Evolutionary conservation across 495 filamentous ascomycete genomes (phyloP).

Genomic region (Lindgomyces ingoldianus): DNA sequence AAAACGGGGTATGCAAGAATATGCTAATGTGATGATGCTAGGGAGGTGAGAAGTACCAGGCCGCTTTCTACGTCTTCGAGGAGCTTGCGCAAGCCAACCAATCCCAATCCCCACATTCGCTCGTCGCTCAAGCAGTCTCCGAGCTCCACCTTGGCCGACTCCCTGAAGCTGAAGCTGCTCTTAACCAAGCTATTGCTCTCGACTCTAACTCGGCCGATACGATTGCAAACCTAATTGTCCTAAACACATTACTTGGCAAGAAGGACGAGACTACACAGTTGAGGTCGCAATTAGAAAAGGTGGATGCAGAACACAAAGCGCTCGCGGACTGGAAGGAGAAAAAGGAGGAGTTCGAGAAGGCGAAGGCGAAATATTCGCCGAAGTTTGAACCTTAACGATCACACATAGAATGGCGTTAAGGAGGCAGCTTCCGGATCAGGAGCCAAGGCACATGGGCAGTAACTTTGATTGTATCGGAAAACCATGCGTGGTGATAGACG

Average conservation of each 20-base stretch:
- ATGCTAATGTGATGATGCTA: conserved; percentile 41
- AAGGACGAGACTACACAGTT: conserved; percentile 65
- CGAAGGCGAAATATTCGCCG: conserved; percentile 44
- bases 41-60: conserved; percentile 96
- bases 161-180: conserved; percentile 83
- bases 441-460: background rate
- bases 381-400: conserved; percentile 43
- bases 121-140: conserved; percentile 85
- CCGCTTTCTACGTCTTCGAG: conserved; percentile 97
- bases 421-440: background rate
- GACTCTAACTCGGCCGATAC: conserved; percentile 69
- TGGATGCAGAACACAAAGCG: conserved; percentile 38
- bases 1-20: too few species aligned
- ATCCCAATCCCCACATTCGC: conserved; percentile 61
- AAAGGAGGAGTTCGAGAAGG: conserved; percentile 45
- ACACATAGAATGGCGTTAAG: background rate
- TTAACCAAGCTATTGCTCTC: conserved; percentile 76
- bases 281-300: conserved; percentile 38
- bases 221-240: conserved; percentile 78
- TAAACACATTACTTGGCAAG: conserved; percentile 74
- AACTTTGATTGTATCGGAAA: background rate
- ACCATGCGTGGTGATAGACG: background rate
- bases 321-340: conserved; percentile 43
- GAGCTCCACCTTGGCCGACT: conserved; percentile 88
- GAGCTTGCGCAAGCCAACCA: conserved; percentile 87